phyloP scores from a whole-genome alignment of 2,329 filamentous ascomycete genomes.

The Penicillium sclerotigenum region DNA sequence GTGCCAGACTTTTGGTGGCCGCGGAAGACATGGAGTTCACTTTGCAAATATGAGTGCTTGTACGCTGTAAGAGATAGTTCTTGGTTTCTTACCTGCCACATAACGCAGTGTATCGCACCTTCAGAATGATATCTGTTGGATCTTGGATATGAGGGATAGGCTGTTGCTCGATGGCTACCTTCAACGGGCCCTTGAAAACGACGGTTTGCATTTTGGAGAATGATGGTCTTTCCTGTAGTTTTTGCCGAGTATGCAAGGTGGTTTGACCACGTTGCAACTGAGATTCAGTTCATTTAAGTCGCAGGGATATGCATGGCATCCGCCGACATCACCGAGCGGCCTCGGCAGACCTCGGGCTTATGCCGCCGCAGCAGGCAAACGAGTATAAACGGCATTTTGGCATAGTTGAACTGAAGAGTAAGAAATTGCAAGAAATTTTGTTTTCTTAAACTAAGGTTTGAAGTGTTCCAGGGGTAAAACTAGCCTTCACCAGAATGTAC shows the following conservation, averaged over 20 bases:
- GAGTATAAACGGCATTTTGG: background rate
- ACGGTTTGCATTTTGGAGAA: conserved; percentile 70
- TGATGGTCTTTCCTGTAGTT: background rate
- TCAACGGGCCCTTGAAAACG: conserved; percentile 73
- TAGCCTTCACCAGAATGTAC: too few relatives aligned
- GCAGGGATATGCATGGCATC: background rate
- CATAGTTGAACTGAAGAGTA: background rate
- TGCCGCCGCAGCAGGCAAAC: background rate
- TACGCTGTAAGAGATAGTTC: background rate
- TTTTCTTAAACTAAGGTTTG: too few relatives aligned
- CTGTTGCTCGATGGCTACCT: conserved; percentile 74
- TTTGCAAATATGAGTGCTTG: background rate
- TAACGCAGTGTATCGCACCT: conserved; percentile 74
- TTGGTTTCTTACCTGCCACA: conserved; percentile 68
- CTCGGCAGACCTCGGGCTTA: background rate
- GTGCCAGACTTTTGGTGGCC: conserved; percentile 70
- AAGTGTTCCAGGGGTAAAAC: background rate
- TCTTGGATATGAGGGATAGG: conserved; percentile 61
- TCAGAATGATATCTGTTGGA: conserved; percentile 72
- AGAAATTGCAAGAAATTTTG: accelerated
- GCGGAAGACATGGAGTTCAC: conserved; percentile 80
- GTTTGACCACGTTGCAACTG: background rate
- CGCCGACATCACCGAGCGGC: background rate
- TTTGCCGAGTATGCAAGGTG: background rate
- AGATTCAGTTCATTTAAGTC: background rate